Evolutionary conservation across 176 grass and related monocot genomes (phyloP).

Genomic region (Melocanna baccifera): DNA sequence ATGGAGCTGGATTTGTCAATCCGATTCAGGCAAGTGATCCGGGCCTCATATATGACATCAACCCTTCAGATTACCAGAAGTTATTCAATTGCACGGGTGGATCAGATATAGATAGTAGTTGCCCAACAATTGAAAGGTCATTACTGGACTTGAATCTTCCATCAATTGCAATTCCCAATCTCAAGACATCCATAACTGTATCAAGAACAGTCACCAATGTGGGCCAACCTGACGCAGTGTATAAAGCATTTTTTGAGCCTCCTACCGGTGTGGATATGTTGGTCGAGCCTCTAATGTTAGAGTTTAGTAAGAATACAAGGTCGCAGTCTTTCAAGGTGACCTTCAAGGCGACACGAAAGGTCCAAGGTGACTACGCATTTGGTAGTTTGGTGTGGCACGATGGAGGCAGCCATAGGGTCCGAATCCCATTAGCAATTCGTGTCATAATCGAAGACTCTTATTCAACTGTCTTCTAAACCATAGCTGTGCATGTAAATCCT

Average conservation of each 20-base stretch:
- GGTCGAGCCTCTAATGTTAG: conserved; percentile 34
- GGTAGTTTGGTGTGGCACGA: conserved; percentile 53
- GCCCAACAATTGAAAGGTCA: neutral
- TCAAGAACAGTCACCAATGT: conserved; percentile 59
- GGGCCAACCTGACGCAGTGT: conserved; percentile 32
- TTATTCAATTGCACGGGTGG: conserved; percentile 33
- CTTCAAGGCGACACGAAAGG: conserved; percentile 8
- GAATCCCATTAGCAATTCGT: conserved; percentile 46
- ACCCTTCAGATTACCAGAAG: conserved; percentile 43
- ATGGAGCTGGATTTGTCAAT: conserved; percentile 58
- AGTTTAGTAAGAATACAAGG: conserved; percentile 25
- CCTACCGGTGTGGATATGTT: conserved; percentile 41
- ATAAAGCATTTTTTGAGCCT: conserved; percentile 32
- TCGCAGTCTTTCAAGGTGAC: conserved; percentile 43
- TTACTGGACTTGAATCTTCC: conserved; percentile 47
- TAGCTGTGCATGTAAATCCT: neutral
- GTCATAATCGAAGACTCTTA: conserved; percentile 47
- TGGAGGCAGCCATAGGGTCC: conserved; percentile 17
- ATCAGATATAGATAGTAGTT: neutral
- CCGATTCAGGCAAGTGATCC: conserved; percentile 43
- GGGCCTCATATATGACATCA: conserved; percentile 55
- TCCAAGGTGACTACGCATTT: conserved; percentile 51
- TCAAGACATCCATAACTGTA: conserved; percentile 20
- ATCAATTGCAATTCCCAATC: conserved; percentile 54
- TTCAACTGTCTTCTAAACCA: conserved; percentile 38